Base-by-base conservation (phyloP, 768 basidiomycete species). In the Sporobolomyces pararoseus region DNA sequence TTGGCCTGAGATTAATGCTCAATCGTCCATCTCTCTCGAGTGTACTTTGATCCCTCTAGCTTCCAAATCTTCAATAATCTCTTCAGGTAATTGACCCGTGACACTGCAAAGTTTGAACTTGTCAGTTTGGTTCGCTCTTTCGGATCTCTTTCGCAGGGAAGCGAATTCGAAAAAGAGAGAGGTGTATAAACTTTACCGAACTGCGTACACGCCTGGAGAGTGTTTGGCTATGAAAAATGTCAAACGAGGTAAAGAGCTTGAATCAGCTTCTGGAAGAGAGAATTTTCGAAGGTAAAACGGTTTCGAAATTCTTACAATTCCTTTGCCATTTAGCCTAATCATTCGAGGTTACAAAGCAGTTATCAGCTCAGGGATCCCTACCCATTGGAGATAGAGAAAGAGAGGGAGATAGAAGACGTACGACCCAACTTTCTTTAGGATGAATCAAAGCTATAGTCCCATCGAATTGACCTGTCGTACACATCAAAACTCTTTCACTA, bases 401-500 rank as follows among this genome's bases (percentile, higher is more conserved):
- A 54, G 53, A 54, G 53, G 14, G 53, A n/a, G 9, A 35, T 31
- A n/a, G 46, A 21, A 1, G 29, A 68, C 76, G 39, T 29, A 75
- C 90, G 9, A 98, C 93, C 96, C 96, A 99, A 78, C 90, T 92
- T 55, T 84, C 84, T 75, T 90, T 87, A 3, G 94, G 88, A 76
- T 90, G 86, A 51, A 92, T 86, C 54, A 92, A 85, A 0, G 93
- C 86, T 72, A 97, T 90, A 46, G 91, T 84, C 17, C 96, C 96
- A 75, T 98, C 95, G 74, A 90, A 99, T 73, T 90, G 87, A 2
- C 89, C 87, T 31, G 92, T 94, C 14, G 95, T 99, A 79, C 93
- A 97, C 55, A 85, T 83, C 16, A 84, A 80, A 35, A 97, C 89
- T 27, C 90, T 85, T 70, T 98, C 96, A 9, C 85, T 83, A 59